Evolutionary conservation across 495 filamentous ascomycete species (phyloP).

Genomic region (Aspergillus olivimuriae): DNA sequence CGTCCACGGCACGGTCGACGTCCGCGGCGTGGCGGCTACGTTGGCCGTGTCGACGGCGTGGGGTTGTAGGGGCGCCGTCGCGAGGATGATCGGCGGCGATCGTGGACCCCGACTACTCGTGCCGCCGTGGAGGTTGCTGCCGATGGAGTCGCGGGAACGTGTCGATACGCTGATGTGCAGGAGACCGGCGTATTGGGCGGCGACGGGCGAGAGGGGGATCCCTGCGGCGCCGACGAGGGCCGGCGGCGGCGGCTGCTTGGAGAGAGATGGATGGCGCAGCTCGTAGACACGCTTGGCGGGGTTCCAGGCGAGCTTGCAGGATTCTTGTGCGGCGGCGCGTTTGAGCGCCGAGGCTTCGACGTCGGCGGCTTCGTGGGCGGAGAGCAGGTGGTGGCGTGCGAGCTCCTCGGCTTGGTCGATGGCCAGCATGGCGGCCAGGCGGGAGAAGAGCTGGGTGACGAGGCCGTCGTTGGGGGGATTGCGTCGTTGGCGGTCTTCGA

Average conservation of each 20-base stretch:
- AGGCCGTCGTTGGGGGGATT: slow-evolving; percentile 60
- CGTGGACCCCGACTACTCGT: not conserved
- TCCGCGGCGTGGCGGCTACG: slow-evolving; percentile 35
- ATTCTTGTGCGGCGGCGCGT: slow-evolving; percentile 63
- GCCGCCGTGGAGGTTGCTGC: not conserved
- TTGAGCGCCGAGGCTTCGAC: slow-evolving; percentile 53
- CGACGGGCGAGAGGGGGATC: slow-evolving; percentile 56
- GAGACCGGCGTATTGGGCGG: slow-evolving; percentile 26
- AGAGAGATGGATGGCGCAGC: slow-evolving; percentile 61
- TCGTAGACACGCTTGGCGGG: slow-evolving; percentile 55
- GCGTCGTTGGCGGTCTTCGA: slow-evolving; percentile 52
- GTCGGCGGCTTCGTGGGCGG: slow-evolving; percentile 34
- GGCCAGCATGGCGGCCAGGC: slow-evolving; percentile 61
- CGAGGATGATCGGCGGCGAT: slow-evolving; percentile 37
- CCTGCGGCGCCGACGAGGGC: slow-evolving; percentile 48
- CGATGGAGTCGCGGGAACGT: slow-evolving; percentile 17
- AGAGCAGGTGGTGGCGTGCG: slow-evolving; percentile 34
- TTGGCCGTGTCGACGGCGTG: slow-evolving; percentile 31
- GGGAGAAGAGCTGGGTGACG: slow-evolving; percentile 67
- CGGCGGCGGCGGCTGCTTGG: slow-evolving; percentile 40
- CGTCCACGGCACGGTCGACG: slow-evolving; percentile 37
- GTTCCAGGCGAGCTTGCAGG: slow-evolving; percentile 67
- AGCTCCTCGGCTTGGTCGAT: slow-evolving; percentile 53
- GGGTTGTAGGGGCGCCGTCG: slow-evolving; percentile 32
- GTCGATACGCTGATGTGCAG: slow-evolving; percentile 38